These are phyloP conservation scores for Elymus sibiricus DNA, from an alignment of 176 grass and related monocot species.

Conservation along the genomic window DNA sequence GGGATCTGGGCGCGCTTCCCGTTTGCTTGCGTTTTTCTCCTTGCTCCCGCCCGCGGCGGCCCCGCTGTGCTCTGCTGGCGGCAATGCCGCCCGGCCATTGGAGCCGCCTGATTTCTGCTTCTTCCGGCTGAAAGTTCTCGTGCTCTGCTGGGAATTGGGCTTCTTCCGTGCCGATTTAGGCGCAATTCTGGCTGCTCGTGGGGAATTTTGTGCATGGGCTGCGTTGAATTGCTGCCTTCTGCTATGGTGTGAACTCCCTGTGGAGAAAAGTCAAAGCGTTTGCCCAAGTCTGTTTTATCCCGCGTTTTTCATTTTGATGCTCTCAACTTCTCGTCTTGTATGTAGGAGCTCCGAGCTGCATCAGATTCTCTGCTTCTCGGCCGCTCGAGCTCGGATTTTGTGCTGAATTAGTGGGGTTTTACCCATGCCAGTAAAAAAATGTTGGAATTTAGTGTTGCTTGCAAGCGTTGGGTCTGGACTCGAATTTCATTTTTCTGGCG, in stretches of 20 bases:
- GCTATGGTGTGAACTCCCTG: background rate
- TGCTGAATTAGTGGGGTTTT: background rate
- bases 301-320: background rate
- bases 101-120: background rate
- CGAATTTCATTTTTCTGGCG: background rate
- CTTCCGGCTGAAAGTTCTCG: background rate
- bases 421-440: background rate
- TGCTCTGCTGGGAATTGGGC: background rate
- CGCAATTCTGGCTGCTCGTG: background rate
- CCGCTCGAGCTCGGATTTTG: background rate
- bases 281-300: background rate
- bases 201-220: background rate
- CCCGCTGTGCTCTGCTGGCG: background rate
- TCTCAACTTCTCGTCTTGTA: background rate
- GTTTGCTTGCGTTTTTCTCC: background rate
- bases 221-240: background rate
- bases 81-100: slow-evolving; percentile 19
- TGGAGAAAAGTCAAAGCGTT: background rate
- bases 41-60: background rate
- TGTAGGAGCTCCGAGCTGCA: background rate
- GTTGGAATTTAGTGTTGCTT: background rate
- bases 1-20: slow-evolving; percentile 34
- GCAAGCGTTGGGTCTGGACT: background rate
- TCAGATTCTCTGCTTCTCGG: background rate
- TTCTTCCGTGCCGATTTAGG: background rate